Evolutionary conservation across 75 land plant species (phyloP), one percentile per base, ranked within the genome.

Genomic region (Selaginella moellendorffii): DNA sequence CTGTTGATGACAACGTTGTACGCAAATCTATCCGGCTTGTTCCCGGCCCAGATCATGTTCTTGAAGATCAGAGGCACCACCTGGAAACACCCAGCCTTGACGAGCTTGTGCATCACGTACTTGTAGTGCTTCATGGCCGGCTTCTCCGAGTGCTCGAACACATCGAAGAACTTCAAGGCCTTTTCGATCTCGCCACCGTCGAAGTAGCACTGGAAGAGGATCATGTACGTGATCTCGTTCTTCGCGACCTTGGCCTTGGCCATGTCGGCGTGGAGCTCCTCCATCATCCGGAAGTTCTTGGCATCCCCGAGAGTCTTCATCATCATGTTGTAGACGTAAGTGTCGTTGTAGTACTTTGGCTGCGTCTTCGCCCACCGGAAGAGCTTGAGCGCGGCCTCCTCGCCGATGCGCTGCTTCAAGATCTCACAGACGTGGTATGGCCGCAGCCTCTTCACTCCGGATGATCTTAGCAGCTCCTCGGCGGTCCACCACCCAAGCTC

Each of bases 291-390:
- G 24, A 56, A 56, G 25, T 56, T 56, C 19, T 24, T 19, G 2
- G 59, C n/a, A n/a, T 56, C 59, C n/a, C 59, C 59, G 5, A 56
- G 24, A 9, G n/a, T 56, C 59, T 56, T 56, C 59, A 56, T 21
- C 59, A 56, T 2, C 2, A 56, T 56, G 59, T 56, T 56, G 59
- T 56, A 56, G n/a, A 25, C 24, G 21, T 19, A 19, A 2, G 59
- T 2, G n/a, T 56, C 59, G 24, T 56, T 5, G 9, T 8, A 19
- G n/a, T 56, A 56, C 5, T 19, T 5, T 2, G 19, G 19, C 19
- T 56, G 59, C 8, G 19, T 24, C n/a, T 56, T 56, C 19, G 59
- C 59, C 59, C 59, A 56, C 9, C 24, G 2, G 59, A 56, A 56
- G 24, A 56, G 59, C 21, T 56, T 56, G 8, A 56, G n/a, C 2